Percentiles rank a stretch among this genome's conserved stretches.
Evolutionary conservation across 768 basidiomycete species (phyloP).

Genomic region (Rhodotorula babjevae): DNA sequence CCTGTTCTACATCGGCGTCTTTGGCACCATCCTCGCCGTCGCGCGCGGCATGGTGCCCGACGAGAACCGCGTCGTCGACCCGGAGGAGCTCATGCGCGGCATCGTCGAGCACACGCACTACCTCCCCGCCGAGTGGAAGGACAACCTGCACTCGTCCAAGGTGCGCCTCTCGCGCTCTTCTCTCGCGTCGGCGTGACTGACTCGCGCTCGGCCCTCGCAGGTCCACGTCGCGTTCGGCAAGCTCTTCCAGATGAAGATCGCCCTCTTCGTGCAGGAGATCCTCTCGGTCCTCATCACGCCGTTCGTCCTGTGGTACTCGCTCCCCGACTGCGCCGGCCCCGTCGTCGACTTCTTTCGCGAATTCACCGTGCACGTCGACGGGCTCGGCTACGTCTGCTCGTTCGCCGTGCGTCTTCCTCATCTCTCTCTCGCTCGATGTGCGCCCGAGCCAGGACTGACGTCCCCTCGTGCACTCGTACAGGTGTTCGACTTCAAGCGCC

Average conservation of each 20-base stretch:
- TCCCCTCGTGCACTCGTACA: neutral
- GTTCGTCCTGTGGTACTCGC: constrained; percentile 85
- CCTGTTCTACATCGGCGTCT: constrained; percentile 83
- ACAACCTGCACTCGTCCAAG: constrained; percentile 78
- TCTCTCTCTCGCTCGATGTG: neutral
- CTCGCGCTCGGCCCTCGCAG: constrained; percentile 48
- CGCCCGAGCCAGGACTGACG: neutral
- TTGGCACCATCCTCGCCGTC: constrained; percentile 79
- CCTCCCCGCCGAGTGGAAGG: constrained; percentile 90
- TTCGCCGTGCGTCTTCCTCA: constrained; percentile 64
- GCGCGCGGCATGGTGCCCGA: constrained; percentile 94
- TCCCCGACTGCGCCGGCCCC: constrained; percentile 80
- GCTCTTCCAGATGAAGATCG: constrained; percentile 86
- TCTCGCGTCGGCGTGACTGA: neutral
- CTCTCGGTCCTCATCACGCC: constrained; percentile 89
- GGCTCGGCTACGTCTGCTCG: constrained; percentile 91
- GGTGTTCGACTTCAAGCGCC: constrained; percentile 84
- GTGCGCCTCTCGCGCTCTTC: constrained; percentile 48
- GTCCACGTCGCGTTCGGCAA: constrained; percentile 87
- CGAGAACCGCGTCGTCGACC: constrained; percentile 87
- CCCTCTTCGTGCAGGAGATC: constrained; percentile 80
- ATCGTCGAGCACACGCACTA: constrained; percentile 93
- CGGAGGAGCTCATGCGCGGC: constrained; percentile 84
- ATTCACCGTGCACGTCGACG: constrained; percentile 93
- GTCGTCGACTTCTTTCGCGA: constrained; percentile 98